Percentiles rank a stretch among this genome's conserved stretches.
Conservation (phyloP, 306 rosid genomes). For the Pyrus betulifolia region DNA sequence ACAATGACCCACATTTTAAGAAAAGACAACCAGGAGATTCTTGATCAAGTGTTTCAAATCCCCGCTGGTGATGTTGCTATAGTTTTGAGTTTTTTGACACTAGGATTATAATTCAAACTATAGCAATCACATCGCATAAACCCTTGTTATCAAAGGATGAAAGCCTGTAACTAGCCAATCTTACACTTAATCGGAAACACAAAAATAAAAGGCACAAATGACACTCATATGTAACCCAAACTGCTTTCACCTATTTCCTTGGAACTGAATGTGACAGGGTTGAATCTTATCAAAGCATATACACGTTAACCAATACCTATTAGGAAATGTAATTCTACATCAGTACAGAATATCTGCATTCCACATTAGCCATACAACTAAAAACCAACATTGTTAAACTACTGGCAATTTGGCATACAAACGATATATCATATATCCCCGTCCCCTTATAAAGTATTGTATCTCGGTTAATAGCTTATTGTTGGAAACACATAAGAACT, state of each 20-base stretch:
- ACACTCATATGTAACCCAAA: background rate
- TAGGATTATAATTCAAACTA: background rate
- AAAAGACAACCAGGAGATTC: background rate
- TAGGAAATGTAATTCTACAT: background rate
- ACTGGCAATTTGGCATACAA: background rate
- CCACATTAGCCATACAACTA: background rate
- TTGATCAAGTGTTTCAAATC: background rate
- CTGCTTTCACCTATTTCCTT: background rate
- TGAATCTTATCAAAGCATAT: background rate
- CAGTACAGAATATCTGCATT: background rate
- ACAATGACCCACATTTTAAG: background rate
- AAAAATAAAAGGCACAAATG: background rate
- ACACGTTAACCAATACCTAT: background rate
- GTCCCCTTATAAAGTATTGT: background rate
- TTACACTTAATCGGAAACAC: background rate
- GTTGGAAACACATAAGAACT: background rate
- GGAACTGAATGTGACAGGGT: background rate
- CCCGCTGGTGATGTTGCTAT: background rate
- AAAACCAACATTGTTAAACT: background rate
- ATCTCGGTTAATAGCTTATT: background rate
- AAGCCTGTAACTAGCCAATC: background rate
- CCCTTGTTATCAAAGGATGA: background rate
- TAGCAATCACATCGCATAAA: background rate
- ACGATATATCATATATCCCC: background rate
- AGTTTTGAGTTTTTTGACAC: background rate